Percentiles rank a stretch among this genome's conserved stretches.
Conservation (phyloP, 192 early-diverging fungal species). For the Ambispora gerdemannii region DNA sequence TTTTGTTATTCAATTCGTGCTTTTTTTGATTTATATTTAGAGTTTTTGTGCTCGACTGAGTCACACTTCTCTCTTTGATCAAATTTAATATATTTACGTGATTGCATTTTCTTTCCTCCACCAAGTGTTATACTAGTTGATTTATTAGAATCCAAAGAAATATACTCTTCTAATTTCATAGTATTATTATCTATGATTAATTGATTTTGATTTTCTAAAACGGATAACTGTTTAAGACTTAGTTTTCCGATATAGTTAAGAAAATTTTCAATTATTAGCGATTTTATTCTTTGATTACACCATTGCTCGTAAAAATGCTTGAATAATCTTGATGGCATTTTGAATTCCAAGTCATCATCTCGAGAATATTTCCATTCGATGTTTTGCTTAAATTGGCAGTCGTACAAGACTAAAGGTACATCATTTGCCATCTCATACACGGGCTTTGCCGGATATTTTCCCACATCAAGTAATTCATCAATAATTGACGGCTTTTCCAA, state of each 20-base stretch:
- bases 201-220: not conserved
- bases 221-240: slow-evolving; percentile 17
- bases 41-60: slow-evolving; percentile 2
- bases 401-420: slow-evolving; percentile 82
- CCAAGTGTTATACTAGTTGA: slow-evolving; percentile 11
- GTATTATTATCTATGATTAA: not conserved
- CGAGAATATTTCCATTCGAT: slow-evolving; percentile 60
- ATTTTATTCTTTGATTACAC: slow-evolving; percentile 48
- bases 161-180: not conserved
- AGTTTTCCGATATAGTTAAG: slow-evolving; percentile 36
- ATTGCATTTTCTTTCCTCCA: slow-evolving; percentile 5
- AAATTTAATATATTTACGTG: slow-evolving; percentile 17
- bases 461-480: slow-evolving; percentile 64
- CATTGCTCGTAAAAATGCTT: slow-evolving; percentile 48
- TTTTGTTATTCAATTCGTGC: no score
- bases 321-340: slow-evolving; percentile 39
- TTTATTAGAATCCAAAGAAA: not conserved
- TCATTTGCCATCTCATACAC: slow-evolving; percentile 92
- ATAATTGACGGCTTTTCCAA: slow-evolving; percentile 73
- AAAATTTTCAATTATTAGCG: slow-evolving; percentile 46
- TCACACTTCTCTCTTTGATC: not conserved
- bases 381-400: slow-evolving; percentile 74
- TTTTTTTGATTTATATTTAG: slow-evolving; percentile 21
- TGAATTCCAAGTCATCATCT: slow-evolving; percentile 32
- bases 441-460: slow-evolving; percentile 65